These are phyloP conservation scores for Termitomyces sp. DNA, from an alignment of 768 basidiomycete species.

Conservation along the genomic window DNA sequence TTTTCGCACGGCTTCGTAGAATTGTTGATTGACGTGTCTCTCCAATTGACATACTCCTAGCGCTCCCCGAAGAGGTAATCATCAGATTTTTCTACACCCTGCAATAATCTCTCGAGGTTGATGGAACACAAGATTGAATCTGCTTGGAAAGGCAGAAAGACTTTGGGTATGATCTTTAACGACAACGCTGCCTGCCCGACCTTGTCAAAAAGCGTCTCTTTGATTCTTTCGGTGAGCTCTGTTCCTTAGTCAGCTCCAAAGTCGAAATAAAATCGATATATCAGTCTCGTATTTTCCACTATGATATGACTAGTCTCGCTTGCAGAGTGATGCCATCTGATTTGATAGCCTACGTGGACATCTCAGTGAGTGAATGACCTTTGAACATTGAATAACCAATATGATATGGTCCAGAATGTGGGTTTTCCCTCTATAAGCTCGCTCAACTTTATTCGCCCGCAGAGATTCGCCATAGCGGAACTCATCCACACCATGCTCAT, in stretches of 20 bases:
- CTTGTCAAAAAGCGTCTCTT: conserved; percentile 1
- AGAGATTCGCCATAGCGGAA: conserved; percentile 9
- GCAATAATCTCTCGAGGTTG: not conserved
- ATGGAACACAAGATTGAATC: conserved; percentile 9
- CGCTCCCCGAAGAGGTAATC: no score
- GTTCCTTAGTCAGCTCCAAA: not conserved
- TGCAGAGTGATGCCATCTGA: not conserved
- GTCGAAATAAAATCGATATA: conserved; percentile 14
- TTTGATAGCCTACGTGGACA: conserved; percentile 9
- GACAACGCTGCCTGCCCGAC: not conserved
- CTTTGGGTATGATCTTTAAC: conserved; percentile 1
- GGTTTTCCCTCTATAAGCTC: not conserved
- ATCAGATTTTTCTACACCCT: no score
- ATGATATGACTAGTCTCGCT: no score
- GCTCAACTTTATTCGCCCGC: no score
- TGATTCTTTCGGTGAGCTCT: conserved; percentile 12
- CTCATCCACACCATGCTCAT: conserved; percentile 12
- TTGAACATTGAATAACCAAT: no score
- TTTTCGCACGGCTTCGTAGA: no score
- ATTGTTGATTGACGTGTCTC: no score
- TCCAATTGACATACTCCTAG: no score
- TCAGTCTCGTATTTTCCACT: conserved; percentile 11
- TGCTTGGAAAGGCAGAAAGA: no score
- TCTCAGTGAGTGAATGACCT: not conserved
- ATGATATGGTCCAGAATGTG: not conserved